Evolutionary conservation across 352 stramenopile species (phyloP).

Genomic region (Pythium apleroticum): DNA sequence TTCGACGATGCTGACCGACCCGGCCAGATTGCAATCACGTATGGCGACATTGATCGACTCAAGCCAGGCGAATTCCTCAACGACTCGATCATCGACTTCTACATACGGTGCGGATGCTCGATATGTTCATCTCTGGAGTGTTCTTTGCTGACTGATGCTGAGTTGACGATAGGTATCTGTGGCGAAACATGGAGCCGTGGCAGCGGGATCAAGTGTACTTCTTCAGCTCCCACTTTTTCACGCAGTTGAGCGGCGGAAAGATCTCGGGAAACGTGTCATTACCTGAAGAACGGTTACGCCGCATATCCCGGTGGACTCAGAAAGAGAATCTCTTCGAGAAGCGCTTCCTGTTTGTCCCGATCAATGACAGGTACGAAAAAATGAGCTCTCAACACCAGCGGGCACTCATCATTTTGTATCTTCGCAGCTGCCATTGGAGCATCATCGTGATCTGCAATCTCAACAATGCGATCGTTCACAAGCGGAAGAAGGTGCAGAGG

Average conservation of each 20-base stretch:
- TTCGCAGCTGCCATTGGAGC: constrained; percentile 87
- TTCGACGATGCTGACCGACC: constrained; percentile 49
- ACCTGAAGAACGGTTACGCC: constrained; percentile 48
- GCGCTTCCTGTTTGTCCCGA: constrained; percentile 87
- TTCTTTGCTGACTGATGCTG: neutral
- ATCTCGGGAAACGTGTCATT: constrained; percentile 21
- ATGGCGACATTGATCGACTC: constrained; percentile 87
- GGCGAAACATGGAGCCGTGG: constrained; percentile 59
- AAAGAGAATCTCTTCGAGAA: constrained; percentile 87
- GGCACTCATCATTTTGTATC: neutral
- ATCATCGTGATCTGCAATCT: constrained; percentile 86
- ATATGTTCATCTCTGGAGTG: neutral
- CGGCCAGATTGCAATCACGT: constrained; percentile 69
- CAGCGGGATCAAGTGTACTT: constrained; percentile 84
- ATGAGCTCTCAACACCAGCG: neutral
- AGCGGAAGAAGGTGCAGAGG: constrained; percentile 27
- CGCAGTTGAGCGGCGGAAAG: constrained; percentile 75
- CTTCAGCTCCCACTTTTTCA: constrained; percentile 96
- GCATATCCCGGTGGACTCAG: constrained; percentile 82
- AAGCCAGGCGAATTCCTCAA: constrained; percentile 92
- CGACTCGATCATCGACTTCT: constrained; percentile 93
- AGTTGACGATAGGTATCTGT: constrained; percentile 56
- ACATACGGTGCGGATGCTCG: constrained; percentile 78
- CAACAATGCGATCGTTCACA: constrained; percentile 60
- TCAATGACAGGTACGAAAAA: constrained; percentile 75